These are phyloP conservation scores for Citrullus amarus DNA, from an alignment of 306 rosid species.

Conservation along the genomic window DNA sequence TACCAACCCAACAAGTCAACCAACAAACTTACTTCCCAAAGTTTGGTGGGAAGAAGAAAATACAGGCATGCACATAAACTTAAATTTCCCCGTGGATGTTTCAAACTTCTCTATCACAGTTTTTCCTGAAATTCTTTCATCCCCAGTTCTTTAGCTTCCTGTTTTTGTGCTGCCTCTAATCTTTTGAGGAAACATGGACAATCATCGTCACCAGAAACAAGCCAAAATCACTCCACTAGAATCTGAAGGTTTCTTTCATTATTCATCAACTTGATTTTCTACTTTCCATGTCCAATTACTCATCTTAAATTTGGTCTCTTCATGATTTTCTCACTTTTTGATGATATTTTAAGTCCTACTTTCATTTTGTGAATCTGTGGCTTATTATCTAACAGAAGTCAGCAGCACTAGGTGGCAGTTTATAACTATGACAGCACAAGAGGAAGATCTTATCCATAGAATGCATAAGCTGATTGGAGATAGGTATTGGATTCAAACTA, in stretches of 20 bases:
- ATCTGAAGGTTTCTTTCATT: conserved; percentile 2
- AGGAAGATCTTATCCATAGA: conserved; percentile 17
- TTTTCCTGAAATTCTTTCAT: not conserved
- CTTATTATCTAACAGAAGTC: conserved; percentile 6
- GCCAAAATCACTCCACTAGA: not conserved
- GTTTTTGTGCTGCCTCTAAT: not conserved
- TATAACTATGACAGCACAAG: conserved; percentile 16
- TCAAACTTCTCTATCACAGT: not conserved
- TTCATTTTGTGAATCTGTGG: not conserved
- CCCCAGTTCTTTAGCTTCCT: not conserved
- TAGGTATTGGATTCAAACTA: not conserved
- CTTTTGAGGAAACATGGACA: conserved; percentile 3
- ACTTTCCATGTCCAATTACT: not conserved
- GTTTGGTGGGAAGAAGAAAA: conserved; percentile 11
- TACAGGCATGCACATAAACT: conserved; percentile 2
- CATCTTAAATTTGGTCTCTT: not conserved
- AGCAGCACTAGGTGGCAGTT: conserved; percentile 16
- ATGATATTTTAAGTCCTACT: not conserved
- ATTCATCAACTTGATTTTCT: not conserved
- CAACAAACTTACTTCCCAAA: conserved; percentile 14
- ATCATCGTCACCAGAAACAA: conserved; percentile 6
- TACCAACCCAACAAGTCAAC: conserved; percentile 17
- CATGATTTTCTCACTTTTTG: not conserved
- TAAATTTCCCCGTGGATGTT: not conserved
- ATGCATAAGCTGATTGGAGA: conserved; percentile 19